Percentiles rank a stretch among this genome's conserved stretches.
These are phyloP conservation scores for Porcisia deanei DNA, from an alignment of 208 protist species.

Conservation along the genomic window DNA sequence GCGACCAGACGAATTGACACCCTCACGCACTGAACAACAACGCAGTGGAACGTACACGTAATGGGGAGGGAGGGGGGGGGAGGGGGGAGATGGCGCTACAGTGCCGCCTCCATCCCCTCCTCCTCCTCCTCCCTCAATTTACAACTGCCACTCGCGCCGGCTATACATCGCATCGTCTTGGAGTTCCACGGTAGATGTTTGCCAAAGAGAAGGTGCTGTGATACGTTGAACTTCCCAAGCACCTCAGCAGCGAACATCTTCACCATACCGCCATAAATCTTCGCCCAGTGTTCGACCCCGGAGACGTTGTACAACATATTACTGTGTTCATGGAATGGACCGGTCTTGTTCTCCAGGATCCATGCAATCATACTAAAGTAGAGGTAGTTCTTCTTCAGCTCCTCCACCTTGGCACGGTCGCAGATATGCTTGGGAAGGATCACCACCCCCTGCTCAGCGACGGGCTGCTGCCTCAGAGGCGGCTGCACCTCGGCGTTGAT, in stretches of 20 bases:
- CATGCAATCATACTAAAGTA: slow-evolving; percentile 84
- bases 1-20: too few relatives aligned
- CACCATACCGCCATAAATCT: slow-evolving; percentile 91
- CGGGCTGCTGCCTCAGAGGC: slow-evolving; percentile 30
- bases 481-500: slow-evolving; percentile 51
- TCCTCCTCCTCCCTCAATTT: too few relatives aligned
- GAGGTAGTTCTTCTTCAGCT: slow-evolving; percentile 47
- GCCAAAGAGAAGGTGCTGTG: slow-evolving; percentile 96
- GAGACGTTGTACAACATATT: slow-evolving; percentile 94
- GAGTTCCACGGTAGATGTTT: slow-evolving; percentile 80
- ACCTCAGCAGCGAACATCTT: slow-evolving; percentile 97
- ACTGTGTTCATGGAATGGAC: slow-evolving; percentile 93
- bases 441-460: slow-evolving; percentile 45
- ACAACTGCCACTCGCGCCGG: background rate
- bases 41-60: too few relatives aligned
- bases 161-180: slow-evolving; percentile 17
- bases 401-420: slow-evolving; percentile 39
- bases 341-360: slow-evolving; percentile 87
- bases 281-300: slow-evolving; percentile 82
- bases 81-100: too few relatives aligned
- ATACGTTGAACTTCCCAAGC: slow-evolving; percentile 94
- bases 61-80: too few relatives aligned
- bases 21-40: too few relatives aligned
- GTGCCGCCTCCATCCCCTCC: too few relatives aligned
- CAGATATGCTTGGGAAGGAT: slow-evolving; percentile 82